phyloP scores from a whole-genome alignment of 306 rosid species.

The Urtica urens region DNA sequence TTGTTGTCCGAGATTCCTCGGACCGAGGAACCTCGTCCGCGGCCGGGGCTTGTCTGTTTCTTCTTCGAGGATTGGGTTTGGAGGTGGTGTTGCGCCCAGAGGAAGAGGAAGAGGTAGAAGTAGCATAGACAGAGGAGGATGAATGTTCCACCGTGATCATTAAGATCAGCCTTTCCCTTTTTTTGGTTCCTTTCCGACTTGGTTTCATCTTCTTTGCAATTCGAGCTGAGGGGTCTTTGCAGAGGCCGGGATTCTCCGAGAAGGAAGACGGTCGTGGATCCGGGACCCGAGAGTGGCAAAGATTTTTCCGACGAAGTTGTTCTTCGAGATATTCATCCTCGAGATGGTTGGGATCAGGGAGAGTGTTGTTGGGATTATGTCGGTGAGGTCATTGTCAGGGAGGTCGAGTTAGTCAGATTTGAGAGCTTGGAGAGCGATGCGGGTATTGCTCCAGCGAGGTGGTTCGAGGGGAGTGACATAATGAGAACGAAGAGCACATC shows the following conservation, averaged over 20 bases:
- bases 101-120: slow-evolving; percentile 65
- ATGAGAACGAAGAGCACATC: slow-evolving; percentile 34
- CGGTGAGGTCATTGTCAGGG: slow-evolving; percentile 70
- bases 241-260: slow-evolving; percentile 42
- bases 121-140: slow-evolving; percentile 64
- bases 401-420: slow-evolving; percentile 53
- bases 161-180: slow-evolving; percentile 47
- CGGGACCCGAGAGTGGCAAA: slow-evolving; percentile 52
- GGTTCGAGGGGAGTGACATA: slow-evolving; percentile 44
- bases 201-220: slow-evolving; percentile 30
- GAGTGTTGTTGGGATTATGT: slow-evolving; percentile 49
- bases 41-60: slow-evolving; percentile 67
- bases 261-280: slow-evolving; percentile 47
- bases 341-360: slow-evolving; percentile 34
- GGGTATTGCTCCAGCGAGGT: slow-evolving; percentile 58
- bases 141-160: slow-evolving; percentile 45
- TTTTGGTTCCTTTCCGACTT: slow-evolving; percentile 16
- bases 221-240: slow-evolving; percentile 53
- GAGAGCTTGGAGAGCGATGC: slow-evolving; percentile 44
- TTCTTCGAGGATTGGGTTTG: slow-evolving; percentile 56
- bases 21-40: slow-evolving; percentile 76
- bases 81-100: slow-evolving; percentile 73
- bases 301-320: slow-evolving; percentile 63
- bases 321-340: slow-evolving; percentile 62
- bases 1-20: slow-evolving; percentile 69